phyloP scores from a whole-genome alignment of 768 basidiomycete species.

The Lactarius evosmus region DNA sequence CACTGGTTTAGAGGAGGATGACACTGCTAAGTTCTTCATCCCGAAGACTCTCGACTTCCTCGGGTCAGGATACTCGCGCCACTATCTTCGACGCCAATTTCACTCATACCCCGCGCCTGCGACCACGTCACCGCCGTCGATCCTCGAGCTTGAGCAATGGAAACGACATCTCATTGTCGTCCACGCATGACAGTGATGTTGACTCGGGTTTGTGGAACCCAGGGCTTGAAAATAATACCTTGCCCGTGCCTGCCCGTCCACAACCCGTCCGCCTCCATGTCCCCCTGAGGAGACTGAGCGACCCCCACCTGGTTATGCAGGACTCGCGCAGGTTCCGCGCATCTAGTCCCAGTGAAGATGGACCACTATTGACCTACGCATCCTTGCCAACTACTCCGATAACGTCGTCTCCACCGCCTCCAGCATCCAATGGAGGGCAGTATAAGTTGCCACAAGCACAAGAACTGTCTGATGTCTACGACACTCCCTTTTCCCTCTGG shows the following conservation, averaged over 20 bases:
- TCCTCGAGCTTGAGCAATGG: conserved; percentile 23
- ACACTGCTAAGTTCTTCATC: conserved; percentile 7
- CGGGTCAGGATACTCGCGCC: conserved; percentile 9
- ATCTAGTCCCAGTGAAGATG: conserved; percentile 16
- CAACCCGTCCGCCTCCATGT: conserved; percentile 11
- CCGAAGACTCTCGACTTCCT: conserved; percentile 15
- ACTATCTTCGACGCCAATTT: conserved; percentile 17
- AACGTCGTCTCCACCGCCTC: conserved; percentile 29
- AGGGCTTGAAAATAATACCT: conserved; percentile 14
- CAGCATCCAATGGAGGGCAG: background rate
- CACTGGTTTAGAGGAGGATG: background rate
- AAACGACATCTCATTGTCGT: conserved; percentile 22
- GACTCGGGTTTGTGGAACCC: conserved; percentile 3
- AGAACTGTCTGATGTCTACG: conserved; percentile 28
- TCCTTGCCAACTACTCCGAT: conserved; percentile 76
- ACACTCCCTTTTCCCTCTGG: conserved; percentile 78
- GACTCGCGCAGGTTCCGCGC: conserved; percentile 16
- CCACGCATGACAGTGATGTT: conserved; percentile 23
- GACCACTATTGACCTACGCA: conserved; percentile 54
- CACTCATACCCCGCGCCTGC: conserved; percentile 11
- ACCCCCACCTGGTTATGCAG: conserved; percentile 12
- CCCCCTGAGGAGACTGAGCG: conserved; percentile 16
- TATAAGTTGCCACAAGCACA: conserved; percentile 23
- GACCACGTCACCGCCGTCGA: conserved; percentile 18
- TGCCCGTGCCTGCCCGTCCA: background rate